Conservation (phyloP, 2,329 filamentous ascomycete genomes). For the Ophiostoma perfectum region DNA sequence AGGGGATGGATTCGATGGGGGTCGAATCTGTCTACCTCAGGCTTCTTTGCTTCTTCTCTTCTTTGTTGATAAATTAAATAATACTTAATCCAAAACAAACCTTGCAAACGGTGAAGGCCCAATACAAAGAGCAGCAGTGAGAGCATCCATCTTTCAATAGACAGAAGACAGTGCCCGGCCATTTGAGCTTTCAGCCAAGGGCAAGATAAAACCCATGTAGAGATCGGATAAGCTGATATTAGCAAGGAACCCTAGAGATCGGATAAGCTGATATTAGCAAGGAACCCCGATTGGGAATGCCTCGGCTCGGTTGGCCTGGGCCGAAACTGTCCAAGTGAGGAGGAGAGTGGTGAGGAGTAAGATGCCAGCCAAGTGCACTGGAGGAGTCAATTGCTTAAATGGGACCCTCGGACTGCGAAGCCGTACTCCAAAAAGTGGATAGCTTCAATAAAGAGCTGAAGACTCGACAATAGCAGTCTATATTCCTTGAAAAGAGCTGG, state of each 20-base stretch:
- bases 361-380: background rate
- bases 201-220: too few species aligned
- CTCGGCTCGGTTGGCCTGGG: background rate
- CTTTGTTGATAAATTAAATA: background rate
- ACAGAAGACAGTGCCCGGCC: too few species aligned
- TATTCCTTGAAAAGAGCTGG: too few species aligned
- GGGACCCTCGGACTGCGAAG: too few species aligned
- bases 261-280: background rate
- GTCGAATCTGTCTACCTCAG: background rate
- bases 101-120: background rate
- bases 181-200: too few species aligned
- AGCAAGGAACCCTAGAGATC: too few species aligned
- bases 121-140: too few species aligned
- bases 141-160: too few species aligned
- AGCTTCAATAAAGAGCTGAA: too few species aligned
- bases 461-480: too few species aligned
- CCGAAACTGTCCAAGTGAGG: too few species aligned
- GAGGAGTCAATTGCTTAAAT: background rate
- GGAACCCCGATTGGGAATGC: background rate
- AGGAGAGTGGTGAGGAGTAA: background rate
- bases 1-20: slow-evolving; percentile 6
- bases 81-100: background rate
- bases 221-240: background rate
- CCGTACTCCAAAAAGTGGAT: too few species aligned
- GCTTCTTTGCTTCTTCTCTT: background rate